Conservation (phyloP, 2,329 filamentous ascomycete genomes). For the Cordyceps pruinosa region DNA sequence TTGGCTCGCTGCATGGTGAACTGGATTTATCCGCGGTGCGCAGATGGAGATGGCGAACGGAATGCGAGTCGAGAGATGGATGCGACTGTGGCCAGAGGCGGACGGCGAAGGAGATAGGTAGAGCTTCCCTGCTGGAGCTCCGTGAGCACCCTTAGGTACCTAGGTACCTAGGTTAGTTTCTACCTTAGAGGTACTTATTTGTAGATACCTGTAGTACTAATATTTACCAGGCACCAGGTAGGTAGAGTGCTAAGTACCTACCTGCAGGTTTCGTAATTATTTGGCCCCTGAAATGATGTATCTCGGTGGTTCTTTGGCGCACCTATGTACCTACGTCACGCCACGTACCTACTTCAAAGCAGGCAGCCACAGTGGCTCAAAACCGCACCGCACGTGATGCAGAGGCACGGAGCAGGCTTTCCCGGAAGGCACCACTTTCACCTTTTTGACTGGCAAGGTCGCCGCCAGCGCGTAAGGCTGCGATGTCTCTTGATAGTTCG, state of each 20-base stretch:
- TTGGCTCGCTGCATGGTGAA: slow-evolving; percentile 76
- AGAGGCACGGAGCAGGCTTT: slow-evolving; percentile 5
- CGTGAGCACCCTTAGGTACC: too few relatives aligned
- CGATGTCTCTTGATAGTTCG: neutral
- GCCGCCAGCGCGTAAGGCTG: too few relatives aligned
- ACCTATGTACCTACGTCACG: neutral
- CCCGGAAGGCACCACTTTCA: slow-evolving; percentile 2
- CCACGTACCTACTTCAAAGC: neutral
- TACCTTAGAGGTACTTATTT: too few relatives aligned
- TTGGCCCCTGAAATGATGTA: slow-evolving; percentile 1
- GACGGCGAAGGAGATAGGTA: slow-evolving; percentile 2
- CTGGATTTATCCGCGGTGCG: neutral
- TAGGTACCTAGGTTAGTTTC: too few relatives aligned
- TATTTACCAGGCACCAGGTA: neutral
- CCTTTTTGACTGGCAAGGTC: neutral
- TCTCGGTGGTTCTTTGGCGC: too few relatives aligned
- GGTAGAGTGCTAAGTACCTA: neutral
- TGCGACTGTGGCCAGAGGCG: slow-evolving; percentile 2
- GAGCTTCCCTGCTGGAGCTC: too few relatives aligned
- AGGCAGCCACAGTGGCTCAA: neutral
- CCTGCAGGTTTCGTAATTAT: neutral
- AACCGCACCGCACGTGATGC: slow-evolving; percentile 4
- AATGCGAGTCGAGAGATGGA: neutral
- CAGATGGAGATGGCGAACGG: slow-evolving; percentile 6
- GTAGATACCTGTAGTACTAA: neutral